Percentiles rank a stretch among this genome's conserved stretches.
Evolutionary conservation across 352 stramenopile genomes (phyloP).

Genomic region (Phytophthora nicotianae): DNA sequence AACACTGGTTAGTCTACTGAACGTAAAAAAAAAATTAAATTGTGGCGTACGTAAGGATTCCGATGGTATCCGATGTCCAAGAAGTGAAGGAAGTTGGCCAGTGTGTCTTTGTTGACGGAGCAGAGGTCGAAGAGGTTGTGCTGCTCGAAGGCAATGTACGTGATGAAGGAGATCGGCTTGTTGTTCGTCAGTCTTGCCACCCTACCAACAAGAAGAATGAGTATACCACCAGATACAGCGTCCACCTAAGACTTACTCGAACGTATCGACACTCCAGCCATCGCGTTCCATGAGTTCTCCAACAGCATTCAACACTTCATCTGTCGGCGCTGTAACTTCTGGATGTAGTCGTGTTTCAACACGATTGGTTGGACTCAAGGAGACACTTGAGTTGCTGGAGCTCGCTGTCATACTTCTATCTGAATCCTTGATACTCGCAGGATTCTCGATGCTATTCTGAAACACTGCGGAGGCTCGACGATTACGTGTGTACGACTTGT

Average conservation of each 20-base stretch:
- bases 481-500: conserved; percentile 82
- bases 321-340: conserved; percentile 57
- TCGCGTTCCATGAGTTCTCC: conserved; percentile 74
- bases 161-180: conserved; percentile 82
- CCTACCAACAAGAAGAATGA: conserved; percentile 34
- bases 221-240: background rate
- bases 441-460: conserved; percentile 29
- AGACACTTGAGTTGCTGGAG: conserved; percentile 23
- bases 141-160: conserved; percentile 83
- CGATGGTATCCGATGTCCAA: conserved; percentile 81
- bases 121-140: conserved; percentile 83
- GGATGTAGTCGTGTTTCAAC: conserved; percentile 63
- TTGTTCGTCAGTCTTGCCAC: conserved; percentile 68
- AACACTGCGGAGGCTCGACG: conserved; percentile 58
- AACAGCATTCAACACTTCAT: conserved; percentile 73
- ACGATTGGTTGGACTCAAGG: conserved; percentile 21
- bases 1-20: conserved; percentile 2
- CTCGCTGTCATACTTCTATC: conserved; percentile 25
- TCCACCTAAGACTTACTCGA: conserved; percentile 45
- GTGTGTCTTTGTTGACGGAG: conserved; percentile 70
- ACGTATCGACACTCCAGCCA: conserved; percentile 79
- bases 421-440: conserved; percentile 24
- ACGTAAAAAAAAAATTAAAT: conserved; percentile 1
- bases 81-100: conserved; percentile 85
- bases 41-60: conserved; percentile 74